Base-by-base conservation (phyloP, 306 rosid genomes). In the Pueraria montana region DNA sequence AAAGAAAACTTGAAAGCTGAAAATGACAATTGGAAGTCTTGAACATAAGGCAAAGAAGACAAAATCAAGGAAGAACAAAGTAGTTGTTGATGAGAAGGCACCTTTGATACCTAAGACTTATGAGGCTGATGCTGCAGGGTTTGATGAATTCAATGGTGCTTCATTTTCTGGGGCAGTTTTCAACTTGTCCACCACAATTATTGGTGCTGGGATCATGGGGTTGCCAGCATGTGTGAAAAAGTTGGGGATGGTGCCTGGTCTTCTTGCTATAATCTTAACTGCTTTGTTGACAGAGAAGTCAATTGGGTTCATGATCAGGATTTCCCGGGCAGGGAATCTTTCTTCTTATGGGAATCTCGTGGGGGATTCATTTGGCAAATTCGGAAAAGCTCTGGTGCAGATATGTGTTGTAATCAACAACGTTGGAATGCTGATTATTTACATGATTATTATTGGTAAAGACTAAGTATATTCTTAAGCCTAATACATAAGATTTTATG, bases 151-250 rank as follows among this genome's bases (percentile, higher is more conserved):
- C 68, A 87, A 91, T 79, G 98, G 98, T 43, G 97, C 96, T 80
- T 94, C 98, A 20, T 94, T 92, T 83, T 79, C 93, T 40, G 97
- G 98, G n/a, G 98, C 92, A 18, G 97, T 92, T 42, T 91, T 94
- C 80, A 94, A 94, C 76, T 92, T 94, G 23, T 90, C 98, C 6
- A 94, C 98, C 72, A 91, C 98, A 56, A 83, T 91, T 66, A 89
- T 94, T 76, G 98, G 98, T 70, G 97, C 98, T 27, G 98, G 98
- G 63, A 92, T 94, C 84, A 94, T 94, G 98, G 94, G 92, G 38
- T 87, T 94, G 85, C 98, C 98, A 14, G 98, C 98, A 11, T 88
- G 94, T 45, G 82, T 94, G 86, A 94, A 85, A 82, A 91, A 82
- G 64, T 67, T 94, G 85, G 98, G 98, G 58, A 91, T 94, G 88